Percentiles rank a stretch among this genome's conserved stretches.
These are phyloP conservation scores for Ustilago cynodontis DNA, from an alignment of 1,284 basidiomycete species.

Conservation along the genomic window DNA sequence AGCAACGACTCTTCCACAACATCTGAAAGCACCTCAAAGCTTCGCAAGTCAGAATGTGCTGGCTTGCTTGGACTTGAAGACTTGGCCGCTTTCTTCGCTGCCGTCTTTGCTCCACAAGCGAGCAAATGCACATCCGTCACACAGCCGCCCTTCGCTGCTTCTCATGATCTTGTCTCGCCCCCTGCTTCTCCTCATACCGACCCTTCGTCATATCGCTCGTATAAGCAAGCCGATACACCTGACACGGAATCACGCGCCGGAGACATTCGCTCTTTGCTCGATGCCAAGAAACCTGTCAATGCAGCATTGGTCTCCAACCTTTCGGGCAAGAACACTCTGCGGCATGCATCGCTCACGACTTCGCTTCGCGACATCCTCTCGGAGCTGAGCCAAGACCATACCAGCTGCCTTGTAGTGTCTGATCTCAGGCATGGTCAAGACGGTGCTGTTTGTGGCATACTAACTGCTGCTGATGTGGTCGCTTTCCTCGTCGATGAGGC, in stretches of 20 bases:
- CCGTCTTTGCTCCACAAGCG: constrained; percentile 33
- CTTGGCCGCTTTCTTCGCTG: constrained; percentile 38
- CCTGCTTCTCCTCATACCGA: constrained; percentile 31
- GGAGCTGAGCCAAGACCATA: constrained; percentile 23
- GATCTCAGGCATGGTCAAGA: constrained; percentile 12
- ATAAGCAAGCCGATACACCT: not conserved
- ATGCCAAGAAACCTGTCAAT: constrained; percentile 14
- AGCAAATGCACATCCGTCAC: not conserved
- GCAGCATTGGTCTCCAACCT: constrained; percentile 38
- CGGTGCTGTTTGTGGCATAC: constrained; percentile 38
- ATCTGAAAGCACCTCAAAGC: constrained; percentile 9
- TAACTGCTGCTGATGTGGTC: constrained; percentile 37
- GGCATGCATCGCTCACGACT: constrained; percentile 24
- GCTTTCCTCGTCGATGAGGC: constrained; percentile 36
- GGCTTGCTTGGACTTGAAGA: constrained; percentile 45
- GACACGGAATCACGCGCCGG: not conserved
- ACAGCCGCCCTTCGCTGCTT: not conserved
- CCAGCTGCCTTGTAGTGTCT: constrained; percentile 33
- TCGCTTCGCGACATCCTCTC: constrained; percentile 21
- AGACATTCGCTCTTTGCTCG: constrained; percentile 15
- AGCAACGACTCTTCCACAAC: not conserved
- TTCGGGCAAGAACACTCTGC: constrained; percentile 26
- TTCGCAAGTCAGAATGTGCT: constrained; percentile 28
- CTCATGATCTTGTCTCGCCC: constrained; percentile 25
- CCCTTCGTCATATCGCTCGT: not conserved